These are phyloP conservation scores for Basipetospora chlamydospora DNA, from an alignment of 2,329 filamentous ascomycete species.

Conservation along the genomic window DNA sequence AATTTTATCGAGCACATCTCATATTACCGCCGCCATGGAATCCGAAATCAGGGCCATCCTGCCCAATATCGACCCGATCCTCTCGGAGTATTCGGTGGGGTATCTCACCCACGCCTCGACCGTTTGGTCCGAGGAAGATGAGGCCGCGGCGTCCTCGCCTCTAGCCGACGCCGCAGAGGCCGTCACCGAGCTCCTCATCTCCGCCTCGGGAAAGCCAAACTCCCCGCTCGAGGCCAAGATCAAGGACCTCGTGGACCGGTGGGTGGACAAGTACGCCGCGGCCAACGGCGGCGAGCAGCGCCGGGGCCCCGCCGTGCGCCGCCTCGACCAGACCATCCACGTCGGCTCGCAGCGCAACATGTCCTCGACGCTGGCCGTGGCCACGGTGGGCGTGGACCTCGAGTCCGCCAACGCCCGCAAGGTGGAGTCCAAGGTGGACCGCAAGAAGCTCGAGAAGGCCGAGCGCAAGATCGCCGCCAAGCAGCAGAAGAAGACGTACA, in stretches of 20 bases:
- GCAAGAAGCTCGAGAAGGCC: constrained; percentile 98
- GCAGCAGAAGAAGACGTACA: constrained; percentile 96
- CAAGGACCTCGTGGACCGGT: constrained; percentile 73
- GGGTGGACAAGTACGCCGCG: constrained; percentile 67
- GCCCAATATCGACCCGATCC: constrained; percentile 73
- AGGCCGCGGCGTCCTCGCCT: constrained; percentile 55
- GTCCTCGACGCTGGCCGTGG: constrained; percentile 83
- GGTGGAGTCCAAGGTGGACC: constrained; percentile 93
- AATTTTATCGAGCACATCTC: no score
- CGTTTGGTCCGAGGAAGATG: constrained; percentile 60
- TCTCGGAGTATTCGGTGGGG: constrained; percentile 86
- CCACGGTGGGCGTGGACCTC: constrained; percentile 72
- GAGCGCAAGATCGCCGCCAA: constrained; percentile 96
- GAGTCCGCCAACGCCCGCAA: constrained; percentile 88
- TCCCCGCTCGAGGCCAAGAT: constrained; percentile 61
- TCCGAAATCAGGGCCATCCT: constrained; percentile 72
- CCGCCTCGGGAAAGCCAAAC: constrained; percentile 76
- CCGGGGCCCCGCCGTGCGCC: constrained; percentile 62
- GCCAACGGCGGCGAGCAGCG: constrained; percentile 58
- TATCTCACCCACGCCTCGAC: constrained; percentile 90
- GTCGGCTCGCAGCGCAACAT: constrained; percentile 90
- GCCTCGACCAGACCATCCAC: constrained; percentile 87
- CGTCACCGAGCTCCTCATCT: constrained; percentile 79
- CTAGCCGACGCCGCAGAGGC: constrained; percentile 70
- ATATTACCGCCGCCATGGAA: constrained; percentile 45